These are phyloP conservation scores for Cryptosporidium sp. DNA, from an alignment of 169 alveolate species.

Conservation along the genomic window DNA sequence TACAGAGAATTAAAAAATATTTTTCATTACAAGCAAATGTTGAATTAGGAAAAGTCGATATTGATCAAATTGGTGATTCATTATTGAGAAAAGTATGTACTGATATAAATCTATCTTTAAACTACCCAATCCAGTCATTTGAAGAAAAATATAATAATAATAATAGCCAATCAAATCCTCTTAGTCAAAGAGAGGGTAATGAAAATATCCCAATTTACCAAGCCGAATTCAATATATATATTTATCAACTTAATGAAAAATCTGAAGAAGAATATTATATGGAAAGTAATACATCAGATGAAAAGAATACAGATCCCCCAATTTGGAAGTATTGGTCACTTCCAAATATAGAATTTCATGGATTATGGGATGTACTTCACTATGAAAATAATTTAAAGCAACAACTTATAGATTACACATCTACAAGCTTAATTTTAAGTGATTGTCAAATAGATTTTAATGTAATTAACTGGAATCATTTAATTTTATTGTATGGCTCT, in stretches of 20 bases:
- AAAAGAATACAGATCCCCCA: slow-evolving; percentile 64
- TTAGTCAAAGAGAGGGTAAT: not conserved
- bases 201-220: slow-evolving; percentile 57
- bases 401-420: slow-evolving; percentile 81
- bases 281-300: slow-evolving; percentile 24
- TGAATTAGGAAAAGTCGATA: slow-evolving; percentile 43
- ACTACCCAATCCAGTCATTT: slow-evolving; percentile 25
- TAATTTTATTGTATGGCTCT: slow-evolving; percentile 84
- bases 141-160: slow-evolving; percentile 6
- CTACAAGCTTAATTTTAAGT: slow-evolving; percentile 82
- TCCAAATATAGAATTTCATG: slow-evolving; percentile 82
- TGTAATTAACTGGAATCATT: slow-evolving; percentile 84
- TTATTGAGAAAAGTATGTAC: slow-evolving; percentile 58
- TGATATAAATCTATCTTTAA: slow-evolving; percentile 60
- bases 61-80: slow-evolving; percentile 51
- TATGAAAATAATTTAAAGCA: slow-evolving; percentile 82
- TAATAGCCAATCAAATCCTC: not conserved
- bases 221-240: slow-evolving; percentile 32
- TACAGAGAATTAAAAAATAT: slow-evolving; percentile 32
- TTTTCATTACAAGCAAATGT: slow-evolving; percentile 66
- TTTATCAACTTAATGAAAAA: slow-evolving; percentile 34
- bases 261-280: slow-evolving; percentile 47
- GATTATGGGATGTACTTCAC: slow-evolving; percentile 85
- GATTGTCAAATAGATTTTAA: slow-evolving; percentile 80
- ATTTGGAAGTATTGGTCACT: slow-evolving; percentile 81